Evolutionary conservation across 192 early-diverging fungal species (phyloP).

Genomic region (Coemansia sp.): DNA sequence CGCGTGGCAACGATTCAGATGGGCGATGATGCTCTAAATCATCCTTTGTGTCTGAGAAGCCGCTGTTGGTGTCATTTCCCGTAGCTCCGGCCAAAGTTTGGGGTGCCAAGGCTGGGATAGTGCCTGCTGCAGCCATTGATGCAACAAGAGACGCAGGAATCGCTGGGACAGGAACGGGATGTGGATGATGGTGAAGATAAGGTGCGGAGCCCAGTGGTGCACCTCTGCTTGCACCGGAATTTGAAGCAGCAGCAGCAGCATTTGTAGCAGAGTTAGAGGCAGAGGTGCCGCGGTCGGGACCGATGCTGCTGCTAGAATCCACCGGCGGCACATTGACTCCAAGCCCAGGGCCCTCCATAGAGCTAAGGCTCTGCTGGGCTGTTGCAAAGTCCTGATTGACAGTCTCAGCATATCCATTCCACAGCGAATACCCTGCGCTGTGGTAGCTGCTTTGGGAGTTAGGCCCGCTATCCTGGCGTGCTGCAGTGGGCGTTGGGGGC

Average conservation of each 20-base stretch:
- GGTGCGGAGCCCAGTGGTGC: background rate
- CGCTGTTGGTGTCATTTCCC: background rate
- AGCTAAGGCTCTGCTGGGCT: slow-evolving; percentile 52
- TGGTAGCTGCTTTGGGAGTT: slow-evolving; percentile 53
- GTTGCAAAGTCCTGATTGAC: slow-evolving; percentile 49
- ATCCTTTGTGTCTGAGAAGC: background rate
- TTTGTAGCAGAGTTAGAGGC: background rate
- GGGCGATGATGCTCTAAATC: background rate
- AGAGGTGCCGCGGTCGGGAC: slow-evolving; percentile 9
- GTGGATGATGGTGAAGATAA: slow-evolving; percentile 18
- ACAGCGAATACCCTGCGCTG: slow-evolving; percentile 46
- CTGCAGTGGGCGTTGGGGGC: slow-evolving; percentile 12
- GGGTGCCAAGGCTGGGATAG: background rate
- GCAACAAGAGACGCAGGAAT: slow-evolving; percentile 22
- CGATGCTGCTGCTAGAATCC: slow-evolving; percentile 1
- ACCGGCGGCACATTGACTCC: slow-evolving; percentile 12
- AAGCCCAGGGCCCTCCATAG: slow-evolving; percentile 27
- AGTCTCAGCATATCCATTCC: slow-evolving; percentile 46
- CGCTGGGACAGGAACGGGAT: slow-evolving; percentile 22
- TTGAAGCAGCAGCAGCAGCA: slow-evolving; percentile 1
- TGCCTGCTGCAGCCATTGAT: slow-evolving; percentile 1
- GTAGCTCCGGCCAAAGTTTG: background rate
- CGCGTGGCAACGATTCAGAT: background rate
- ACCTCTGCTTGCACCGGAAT: background rate
- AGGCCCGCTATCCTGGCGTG: slow-evolving; percentile 40